phyloP scores from a whole-genome alignment of 805 yeast genomes.

The Lipomyces oligophaga region DNA sequence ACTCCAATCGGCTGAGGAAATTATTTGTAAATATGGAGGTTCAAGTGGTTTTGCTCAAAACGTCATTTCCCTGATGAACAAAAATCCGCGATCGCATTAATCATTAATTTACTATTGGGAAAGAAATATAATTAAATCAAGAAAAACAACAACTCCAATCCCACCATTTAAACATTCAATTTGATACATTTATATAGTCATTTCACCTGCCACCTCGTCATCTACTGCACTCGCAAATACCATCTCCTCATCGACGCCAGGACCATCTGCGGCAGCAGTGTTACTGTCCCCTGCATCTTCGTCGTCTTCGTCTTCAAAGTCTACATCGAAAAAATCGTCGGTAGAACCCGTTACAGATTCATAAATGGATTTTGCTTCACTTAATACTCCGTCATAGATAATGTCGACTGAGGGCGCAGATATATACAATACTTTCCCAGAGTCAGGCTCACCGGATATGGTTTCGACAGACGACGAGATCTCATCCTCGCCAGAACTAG shows the following conservation, averaged over 20 bases:
- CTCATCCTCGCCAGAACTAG: no score
- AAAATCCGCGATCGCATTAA: conserved; percentile 68
- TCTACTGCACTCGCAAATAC: conserved; percentile 10
- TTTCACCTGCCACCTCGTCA: conserved; percentile 28
- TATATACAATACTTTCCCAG: conserved; percentile 39
- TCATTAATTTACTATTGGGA: neutral
- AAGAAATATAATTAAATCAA: neutral
- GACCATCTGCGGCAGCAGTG: conserved; percentile 10
- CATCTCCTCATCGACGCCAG: conserved; percentile 1
- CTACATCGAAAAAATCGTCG: conserved; percentile 94
- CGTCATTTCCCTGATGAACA: conserved; percentile 64
- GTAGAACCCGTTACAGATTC: conserved; percentile 82
- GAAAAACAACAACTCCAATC: neutral
- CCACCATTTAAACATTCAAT: neutral
- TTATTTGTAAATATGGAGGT: conserved; percentile 76
- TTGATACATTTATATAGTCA: conserved; percentile 20
- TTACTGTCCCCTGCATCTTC: conserved; percentile 32
- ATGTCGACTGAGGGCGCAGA: conserved; percentile 79
- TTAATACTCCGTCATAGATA: conserved; percentile 84
- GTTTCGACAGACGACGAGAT: no score
- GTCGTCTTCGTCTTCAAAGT: conserved; percentile 91
- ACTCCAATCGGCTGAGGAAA: conserved; percentile 53
- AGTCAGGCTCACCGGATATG: conserved; percentile 27
- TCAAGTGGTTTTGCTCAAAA: conserved; percentile 88
- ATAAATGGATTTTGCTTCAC: conserved; percentile 73